Evolutionary conservation across 2,329 filamentous ascomycete species (phyloP), one percentile per base, ranked within the genome.

Genomic region (Aureobasidium musti): DNA sequence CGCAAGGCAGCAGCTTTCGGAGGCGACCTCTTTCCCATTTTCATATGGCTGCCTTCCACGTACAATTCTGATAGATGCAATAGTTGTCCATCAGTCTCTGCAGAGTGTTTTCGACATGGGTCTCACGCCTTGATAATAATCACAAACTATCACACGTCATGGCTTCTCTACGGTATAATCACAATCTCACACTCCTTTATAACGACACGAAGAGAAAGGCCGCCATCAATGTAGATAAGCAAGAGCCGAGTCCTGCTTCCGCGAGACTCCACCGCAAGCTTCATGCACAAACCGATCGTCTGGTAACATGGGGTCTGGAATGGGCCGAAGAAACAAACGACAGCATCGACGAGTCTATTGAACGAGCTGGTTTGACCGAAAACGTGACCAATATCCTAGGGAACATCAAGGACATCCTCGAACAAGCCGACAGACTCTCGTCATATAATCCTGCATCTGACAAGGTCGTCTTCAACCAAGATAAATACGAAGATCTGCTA

Each of bases 301-400:
- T 93, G 54, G 87, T 91, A 67, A 89, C 87, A 68, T 94, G 91
- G 91, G 91, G 90, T 0, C 80, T 92, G 63, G 89, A 92, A 76
- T 94, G 91, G 91, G 90, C 87, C 66, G 87, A 88, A 67, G 83
- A 81, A 19, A 75, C 73, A 41, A 84, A 82, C 70, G 81, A 80
- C 19, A 84, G 88, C 73, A 92, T 93, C 69, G 90, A 89, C 72
- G 88, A 89, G 74, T 88, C 89, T 63, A 78, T 88, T 21, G 86
- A 85, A 61, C 82, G 84, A 68, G 86, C 86, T 37, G 91, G 90
- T 26, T 79, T 93, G 65, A 90, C 88, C 67, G 90, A 92, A 75
- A 86, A 91, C 1, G 90, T 93, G 63, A 87, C 87, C 67, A 91
- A 89, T 75, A 90, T 93, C 72, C 87, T 94, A 83, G 86, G 86